Conservation (phyloP, 768 basidiomycete species). For the Leccinum truebloodii region DNA sequence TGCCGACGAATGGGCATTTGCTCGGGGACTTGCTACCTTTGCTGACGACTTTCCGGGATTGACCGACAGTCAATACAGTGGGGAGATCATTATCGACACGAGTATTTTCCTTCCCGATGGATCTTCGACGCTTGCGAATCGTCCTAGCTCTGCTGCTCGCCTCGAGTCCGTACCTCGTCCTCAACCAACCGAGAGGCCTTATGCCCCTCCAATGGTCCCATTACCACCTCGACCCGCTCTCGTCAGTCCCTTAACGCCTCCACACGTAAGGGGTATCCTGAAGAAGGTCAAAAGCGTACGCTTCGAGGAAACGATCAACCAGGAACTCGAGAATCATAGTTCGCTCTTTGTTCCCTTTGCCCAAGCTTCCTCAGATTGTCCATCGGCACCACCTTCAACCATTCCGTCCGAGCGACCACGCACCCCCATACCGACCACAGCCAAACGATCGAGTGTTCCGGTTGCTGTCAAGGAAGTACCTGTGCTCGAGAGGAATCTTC, state of each 20-base stretch:
- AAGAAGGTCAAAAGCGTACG: slow-evolving; percentile 43
- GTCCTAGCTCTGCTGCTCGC: not conserved
- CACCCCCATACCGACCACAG: slow-evolving; percentile 10
- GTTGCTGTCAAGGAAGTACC: slow-evolving; percentile 4
- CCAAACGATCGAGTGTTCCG: not conserved
- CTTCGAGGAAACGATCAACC: slow-evolving; percentile 29
- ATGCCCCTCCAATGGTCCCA: slow-evolving; percentile 22
- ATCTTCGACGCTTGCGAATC: slow-evolving; percentile 14
- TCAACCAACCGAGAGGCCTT: slow-evolving; percentile 8
- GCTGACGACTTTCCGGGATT: slow-evolving; percentile 18
- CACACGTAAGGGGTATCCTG: slow-evolving; percentile 37
- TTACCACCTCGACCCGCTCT: slow-evolving; percentile 26
- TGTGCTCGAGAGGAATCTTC: not conserved
- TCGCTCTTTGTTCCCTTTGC: not conserved
- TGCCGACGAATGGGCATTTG: slow-evolving; percentile 40
- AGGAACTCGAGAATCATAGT: slow-evolving; percentile 3
- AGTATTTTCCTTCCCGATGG: slow-evolving; percentile 16
- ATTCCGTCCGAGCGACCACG: slow-evolving; percentile 11
- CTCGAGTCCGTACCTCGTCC: slow-evolving; percentile 4
- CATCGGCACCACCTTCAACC: slow-evolving; percentile 9
- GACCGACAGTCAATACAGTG: slow-evolving; percentile 5
- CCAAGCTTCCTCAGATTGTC: slow-evolving; percentile 4
- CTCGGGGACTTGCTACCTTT: slow-evolving; percentile 32
- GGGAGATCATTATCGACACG: slow-evolving; percentile 4
- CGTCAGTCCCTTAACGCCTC: slow-evolving; percentile 29